Percentiles rank a stretch among this genome's conserved stretches.
These are phyloP conservation scores for Mycena amicta DNA, from an alignment of 768 basidiomycete genomes.

Conservation along the genomic window DNA sequence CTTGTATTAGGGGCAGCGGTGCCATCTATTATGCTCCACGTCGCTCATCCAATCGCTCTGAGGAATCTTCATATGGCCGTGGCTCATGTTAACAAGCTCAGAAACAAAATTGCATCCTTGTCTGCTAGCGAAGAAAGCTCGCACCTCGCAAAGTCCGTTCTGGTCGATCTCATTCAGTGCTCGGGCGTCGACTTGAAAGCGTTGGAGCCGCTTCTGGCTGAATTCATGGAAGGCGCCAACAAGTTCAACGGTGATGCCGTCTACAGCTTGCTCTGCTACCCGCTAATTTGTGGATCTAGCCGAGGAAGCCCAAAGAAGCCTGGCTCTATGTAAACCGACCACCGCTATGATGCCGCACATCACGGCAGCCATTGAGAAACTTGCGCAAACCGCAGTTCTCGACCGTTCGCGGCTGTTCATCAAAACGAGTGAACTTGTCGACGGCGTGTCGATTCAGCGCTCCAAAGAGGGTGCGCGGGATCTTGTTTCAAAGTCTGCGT, in stretches of 20 bases:
- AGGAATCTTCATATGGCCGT: slow-evolving; percentile 52
- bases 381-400: slow-evolving; percentile 53
- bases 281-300: slow-evolving; percentile 36
- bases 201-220: slow-evolving; percentile 50
- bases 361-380: slow-evolving; percentile 44
- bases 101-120: slow-evolving; percentile 52
- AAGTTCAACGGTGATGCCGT: slow-evolving; percentile 41
- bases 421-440: slow-evolving; percentile 70
- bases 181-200: slow-evolving; percentile 65
- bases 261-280: slow-evolving; percentile 24
- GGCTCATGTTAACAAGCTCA: slow-evolving; percentile 60
- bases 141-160: slow-evolving; percentile 62
- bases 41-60: slow-evolving; percentile 65
- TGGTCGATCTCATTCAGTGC: slow-evolving; percentile 63
- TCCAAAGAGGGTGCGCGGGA: slow-evolving; percentile 51
- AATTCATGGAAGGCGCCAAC: slow-evolving; percentile 35
- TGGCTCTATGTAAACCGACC: slow-evolving; percentile 64
- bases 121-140: slow-evolving; percentile 62
- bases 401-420: slow-evolving; percentile 72
- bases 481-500: slow-evolving; percentile 62
- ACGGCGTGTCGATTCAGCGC: slow-evolving; percentile 52
- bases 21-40: slow-evolving; percentile 55
- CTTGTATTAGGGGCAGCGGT: too few species aligned
- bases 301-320: slow-evolving; percentile 50
- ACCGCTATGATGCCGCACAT: slow-evolving; percentile 46